These are phyloP conservation scores for Cyclaneusma minus DNA, from an alignment of 2,329 filamentous ascomycete species.

Conservation along the genomic window DNA sequence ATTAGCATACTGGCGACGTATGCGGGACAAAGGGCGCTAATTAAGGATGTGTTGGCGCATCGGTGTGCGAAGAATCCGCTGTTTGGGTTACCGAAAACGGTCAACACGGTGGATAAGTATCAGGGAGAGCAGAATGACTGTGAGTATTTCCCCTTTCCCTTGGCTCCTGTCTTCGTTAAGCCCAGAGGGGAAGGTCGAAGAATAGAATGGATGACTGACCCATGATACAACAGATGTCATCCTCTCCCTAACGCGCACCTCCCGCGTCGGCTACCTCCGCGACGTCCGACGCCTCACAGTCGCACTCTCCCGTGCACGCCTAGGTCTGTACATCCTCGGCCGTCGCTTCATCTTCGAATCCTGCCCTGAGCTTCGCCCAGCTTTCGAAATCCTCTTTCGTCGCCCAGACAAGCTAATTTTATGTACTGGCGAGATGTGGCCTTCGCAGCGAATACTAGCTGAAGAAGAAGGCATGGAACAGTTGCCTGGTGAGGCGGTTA, in stretches of 20 bases:
- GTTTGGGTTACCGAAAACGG: slow-evolving; percentile 77
- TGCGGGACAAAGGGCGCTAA: slow-evolving; percentile 76
- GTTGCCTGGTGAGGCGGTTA: slow-evolving; percentile 45
- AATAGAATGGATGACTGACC: slow-evolving; percentile 6
- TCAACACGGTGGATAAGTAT: slow-evolving; percentile 96
- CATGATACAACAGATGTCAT: slow-evolving; percentile 54
- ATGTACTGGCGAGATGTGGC: slow-evolving; percentile 76
- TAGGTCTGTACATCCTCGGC: slow-evolving; percentile 86
- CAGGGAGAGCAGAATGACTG: slow-evolving; percentile 99
- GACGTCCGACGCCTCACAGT: slow-evolving; percentile 90
- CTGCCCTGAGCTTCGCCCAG: slow-evolving; percentile 74
- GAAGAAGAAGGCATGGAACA: slow-evolving; percentile 30
- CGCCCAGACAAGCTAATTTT: slow-evolving; percentile 71
- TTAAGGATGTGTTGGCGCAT: slow-evolving; percentile 72
- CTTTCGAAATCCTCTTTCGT: slow-evolving; percentile 64
- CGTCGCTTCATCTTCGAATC: slow-evolving; percentile 77
- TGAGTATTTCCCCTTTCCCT: slow-evolving; percentile 31
- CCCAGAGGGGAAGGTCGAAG: slow-evolving; percentile 15
- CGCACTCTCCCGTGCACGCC: slow-evolving; percentile 76
- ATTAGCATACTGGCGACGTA: slow-evolving; percentile 91
- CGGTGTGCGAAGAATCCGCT: slow-evolving; percentile 70
- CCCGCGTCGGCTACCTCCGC: slow-evolving; percentile 77
- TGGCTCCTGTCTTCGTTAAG: no score
- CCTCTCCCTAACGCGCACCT: slow-evolving; percentile 80
- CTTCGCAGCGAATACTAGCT: slow-evolving; percentile 37